Base-by-base conservation (phyloP, 495 filamentous ascomycete genomes). In the Mytilinidion resinicola region DNA sequence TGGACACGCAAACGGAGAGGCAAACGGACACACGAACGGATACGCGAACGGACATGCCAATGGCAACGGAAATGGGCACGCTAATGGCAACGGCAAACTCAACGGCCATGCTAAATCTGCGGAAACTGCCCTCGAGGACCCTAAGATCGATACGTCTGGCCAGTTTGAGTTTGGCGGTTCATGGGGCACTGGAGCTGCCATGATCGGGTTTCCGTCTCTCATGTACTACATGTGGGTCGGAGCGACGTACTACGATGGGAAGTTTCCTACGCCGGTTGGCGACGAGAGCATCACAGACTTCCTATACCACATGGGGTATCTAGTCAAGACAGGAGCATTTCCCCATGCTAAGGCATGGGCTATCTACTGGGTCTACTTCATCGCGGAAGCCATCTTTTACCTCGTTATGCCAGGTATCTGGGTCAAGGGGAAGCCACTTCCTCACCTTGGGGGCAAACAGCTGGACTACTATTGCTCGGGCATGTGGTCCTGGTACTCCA, bases 141-240 rank as follows among this genome's bases (percentile, higher is more conserved):
- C 84, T 60, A 89, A 82, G 71, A 68, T 96, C 59, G 90, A 96
- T 73, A 77, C 82, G 68, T 89, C 85, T 51, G 87, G 85, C 48
- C 78, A 88, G 56, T 89, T 86, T 68, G 93, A 98, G 67, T 96
- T 98, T 67, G 90, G 91, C 57, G 93, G 93, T 56, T 84, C 88
- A 1, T 74, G 74, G 49, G 91, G 91, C 55, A 84, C 90, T 21
- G 70, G 76, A 19, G 76, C 83, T 53, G 89, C 95, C 82, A 98
- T 98, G 90, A 77, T 93, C 58, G 85, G 84, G 47, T 98, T 96
- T 72, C 93, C 93, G 11, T 37, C 87, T 43, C 78, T 98, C 60
- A 98, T 98, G 93, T 96, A 87, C 77, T 96, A 96, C 77, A 92
- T 98, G 89, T 98, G 92, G 92, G 85, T 95, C 69, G 93, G 93